Evolutionary conservation across 257 asterid genomes (phyloP).

Genomic region (Solanum megistacrolobum): DNA sequence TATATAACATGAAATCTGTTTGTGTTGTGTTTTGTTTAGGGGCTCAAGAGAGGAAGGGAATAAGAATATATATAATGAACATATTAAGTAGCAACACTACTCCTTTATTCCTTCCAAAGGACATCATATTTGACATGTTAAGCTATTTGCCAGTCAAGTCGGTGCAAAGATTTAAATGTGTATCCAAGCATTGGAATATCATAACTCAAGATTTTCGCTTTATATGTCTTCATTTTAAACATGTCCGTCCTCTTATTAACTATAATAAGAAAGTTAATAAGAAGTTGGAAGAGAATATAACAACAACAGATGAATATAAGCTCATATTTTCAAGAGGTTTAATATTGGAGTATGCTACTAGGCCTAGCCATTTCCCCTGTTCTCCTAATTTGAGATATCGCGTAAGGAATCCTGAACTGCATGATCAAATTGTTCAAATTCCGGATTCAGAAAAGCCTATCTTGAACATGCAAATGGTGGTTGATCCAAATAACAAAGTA

Average conservation of each 20-base stretch:
- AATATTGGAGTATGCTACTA: neutral
- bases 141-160: neutral
- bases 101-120: neutral
- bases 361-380: neutral
- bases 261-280: too few species aligned
- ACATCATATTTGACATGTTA: neutral
- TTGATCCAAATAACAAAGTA: neutral
- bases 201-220: neutral
- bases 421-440: neutral
- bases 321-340: neutral
- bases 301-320: neutral
- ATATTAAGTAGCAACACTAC: neutral
- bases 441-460: neutral
- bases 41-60: neutral
- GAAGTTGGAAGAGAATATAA: neutral
- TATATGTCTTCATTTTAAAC: neutral
- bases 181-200: neutral
- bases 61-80: neutral
- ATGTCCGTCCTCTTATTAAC: neutral
- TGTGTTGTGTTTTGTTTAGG: neutral
- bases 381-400: neutral
- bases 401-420: neutral
- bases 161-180: neutral
- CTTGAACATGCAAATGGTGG: neutral
- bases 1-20: neutral